These are phyloP conservation scores for Hypoxylon lienhwacheense DNA, from an alignment of 495 filamentous ascomycete species.

Conservation along the genomic window DNA sequence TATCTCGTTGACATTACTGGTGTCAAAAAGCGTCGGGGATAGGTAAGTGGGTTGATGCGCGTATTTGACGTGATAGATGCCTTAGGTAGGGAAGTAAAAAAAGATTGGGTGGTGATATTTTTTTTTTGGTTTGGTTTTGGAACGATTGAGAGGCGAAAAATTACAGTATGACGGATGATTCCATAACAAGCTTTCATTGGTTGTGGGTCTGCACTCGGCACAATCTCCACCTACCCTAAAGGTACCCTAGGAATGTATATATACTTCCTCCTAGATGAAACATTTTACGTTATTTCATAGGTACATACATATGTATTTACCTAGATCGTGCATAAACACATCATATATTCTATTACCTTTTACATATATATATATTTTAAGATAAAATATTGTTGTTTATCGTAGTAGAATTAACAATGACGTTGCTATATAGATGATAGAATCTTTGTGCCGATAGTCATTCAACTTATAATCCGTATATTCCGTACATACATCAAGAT, in stretches of 20 bases:
- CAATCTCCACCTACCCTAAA: background rate
- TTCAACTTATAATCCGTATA: no score
- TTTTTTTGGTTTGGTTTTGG: conserved; percentile 11
- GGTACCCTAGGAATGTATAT: background rate
- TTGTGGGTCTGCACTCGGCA: background rate
- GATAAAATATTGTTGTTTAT: no score
- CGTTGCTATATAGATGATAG: no score
- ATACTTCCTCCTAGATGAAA: no score
- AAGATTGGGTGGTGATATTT: conserved; percentile 25
- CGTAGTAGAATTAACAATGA: no score
- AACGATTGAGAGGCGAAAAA: conserved; percentile 22
- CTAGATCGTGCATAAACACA: background rate
- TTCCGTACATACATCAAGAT: no score
- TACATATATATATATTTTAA: no score
- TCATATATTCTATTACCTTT: background rate
- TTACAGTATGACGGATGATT: conserved; percentile 12
- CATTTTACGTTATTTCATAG: no score
- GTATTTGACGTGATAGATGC: conserved; percentile 1
- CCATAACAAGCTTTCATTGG: conserved; percentile 16
- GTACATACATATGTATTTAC: background rate
- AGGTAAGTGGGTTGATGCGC: background rate
- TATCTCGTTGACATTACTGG: conserved; percentile 13
- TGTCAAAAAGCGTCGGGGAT: background rate
- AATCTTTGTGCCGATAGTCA: no score
- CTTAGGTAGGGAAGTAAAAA: conserved; percentile 1